Base-by-base conservation (phyloP, 1,284 basidiomycete species). In the Heliocybe sulcata region DNA sequence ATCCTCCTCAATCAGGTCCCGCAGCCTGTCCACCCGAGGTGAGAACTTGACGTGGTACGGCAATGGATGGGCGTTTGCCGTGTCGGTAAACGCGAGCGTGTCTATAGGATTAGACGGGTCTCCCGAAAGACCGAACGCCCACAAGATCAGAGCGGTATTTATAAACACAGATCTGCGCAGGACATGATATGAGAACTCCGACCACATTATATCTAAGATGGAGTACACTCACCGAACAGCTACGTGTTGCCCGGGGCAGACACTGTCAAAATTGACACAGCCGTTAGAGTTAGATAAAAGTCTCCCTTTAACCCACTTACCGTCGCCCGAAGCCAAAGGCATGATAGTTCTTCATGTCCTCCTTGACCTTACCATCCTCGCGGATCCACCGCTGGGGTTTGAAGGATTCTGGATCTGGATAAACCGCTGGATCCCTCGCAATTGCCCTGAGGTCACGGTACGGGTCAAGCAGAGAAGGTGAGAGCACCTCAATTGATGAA, bases 281-380 rank as follows among this genome's bases (percentile, higher is more conserved):
- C n/a, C n/a, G 16, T 9, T 25, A 16, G 16, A 38, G 10, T n/a
- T n/a, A n/a, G n/a, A n/a, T n/a, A n/a, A n/a, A n/a, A n/a, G n/a
- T n/a, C n/a, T n/a, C n/a, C n/a, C n/a, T n/a, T n/a, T n/a, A n/a
- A n/a, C n/a, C n/a, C n/a, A 56, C 65, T n/a, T 53, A 78, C 79
- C 80, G 70, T 51, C 83, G 68, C 2, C 83, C 84, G 60, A 83
- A 85, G 0, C 84, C 82, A 57, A 80, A 87, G 14, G 76, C 68
- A n/a, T n/a, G n/a, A 58, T 73, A 84, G 16, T 72, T 69, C 56
- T 69, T 74, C 26, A 83, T 60, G 55, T 83, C 77, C 0, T 77
- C 74, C 25, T 72, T 67, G 12, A 85, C 58, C n/a, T 66, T 65
- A 0, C 80, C 82, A 1, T 77, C 66, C 4, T 68, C 61, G 25